Conservation (phyloP, 192 early-diverging fungal species). For the Anaeromyces robustus region DNA sequence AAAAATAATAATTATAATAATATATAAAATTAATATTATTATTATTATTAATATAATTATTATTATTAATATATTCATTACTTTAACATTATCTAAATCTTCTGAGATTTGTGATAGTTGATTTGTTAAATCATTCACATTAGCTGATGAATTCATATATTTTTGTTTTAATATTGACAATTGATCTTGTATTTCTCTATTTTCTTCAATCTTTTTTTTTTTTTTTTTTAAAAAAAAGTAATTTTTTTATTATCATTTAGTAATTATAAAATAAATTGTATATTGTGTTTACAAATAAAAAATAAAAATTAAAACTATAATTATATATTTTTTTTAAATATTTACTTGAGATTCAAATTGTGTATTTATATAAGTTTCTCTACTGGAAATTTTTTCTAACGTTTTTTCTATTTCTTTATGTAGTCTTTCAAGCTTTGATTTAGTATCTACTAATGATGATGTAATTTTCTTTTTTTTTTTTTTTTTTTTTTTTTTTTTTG, state of each 20-base stretch:
- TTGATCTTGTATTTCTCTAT: slow-evolving; percentile 30
- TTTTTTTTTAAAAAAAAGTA: not conserved
- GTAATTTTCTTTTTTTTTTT: slow-evolving; percentile 15
- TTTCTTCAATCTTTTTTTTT: slow-evolving; percentile 35
- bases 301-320: not conserved
- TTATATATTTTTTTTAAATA: not conserved
- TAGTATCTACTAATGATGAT: slow-evolving; percentile 14
- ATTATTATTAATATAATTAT: not conserved
- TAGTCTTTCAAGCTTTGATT: slow-evolving; percentile 19
- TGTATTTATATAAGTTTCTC: slow-evolving; percentile 46
- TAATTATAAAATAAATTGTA: too few species aligned
- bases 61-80: not conserved
- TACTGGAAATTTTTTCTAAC: slow-evolving; percentile 31
- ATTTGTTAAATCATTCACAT: slow-evolving; percentile 28
- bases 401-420: slow-evolving; percentile 31
- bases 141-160: slow-evolving; percentile 20
- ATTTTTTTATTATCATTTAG: not conserved
- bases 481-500: slow-evolving; percentile 4
- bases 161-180: slow-evolving; percentile 34
- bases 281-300: too few species aligned
- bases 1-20: slow-evolving; percentile 1
- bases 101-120: slow-evolving; percentile 28
- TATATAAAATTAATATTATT: slow-evolving; percentile 7
- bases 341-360: slow-evolving; percentile 36
- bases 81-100: slow-evolving; percentile 38